Base-by-base conservation (phyloP, 768 basidiomycete genomes). In the Hypsizygus marmoreus region DNA sequence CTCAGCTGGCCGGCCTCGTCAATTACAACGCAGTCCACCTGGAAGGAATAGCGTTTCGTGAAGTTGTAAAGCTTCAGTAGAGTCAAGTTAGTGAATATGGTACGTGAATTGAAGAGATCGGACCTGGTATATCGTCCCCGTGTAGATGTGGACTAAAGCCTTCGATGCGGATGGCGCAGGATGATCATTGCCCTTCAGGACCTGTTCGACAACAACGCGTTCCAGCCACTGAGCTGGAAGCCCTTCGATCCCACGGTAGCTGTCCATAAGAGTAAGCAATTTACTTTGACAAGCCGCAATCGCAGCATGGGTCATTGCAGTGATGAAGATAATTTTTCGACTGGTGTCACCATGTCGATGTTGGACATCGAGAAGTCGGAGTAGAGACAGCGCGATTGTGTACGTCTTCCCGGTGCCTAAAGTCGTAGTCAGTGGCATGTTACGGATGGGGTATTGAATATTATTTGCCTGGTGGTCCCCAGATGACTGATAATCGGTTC, bases 1-100 rank as follows among this genome's bases (percentile, higher is more conserved):
- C 73, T 65, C 4, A 80, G 69, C 57, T 80, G 77, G 6, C 76
- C 75, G 2, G 76, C 77, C 59, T 80, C 77, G 48, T 80, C 77
- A 16, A 76, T 66, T 19, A 77, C 63, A 11, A 75, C 61, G 33
- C 65, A 68, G 53, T 78, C 75, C 4, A 73, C 73, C 28, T 65
- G 62, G 39, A 77, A 56, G 8, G 60, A 53, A 40, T 65, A 49
- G 19, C 61, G 57, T 49, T 73, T 76, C 26, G 72, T 67, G 49
- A 77, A 78, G 47, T 75, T 75, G 49, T 71, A 75, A 6, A 80
- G 57, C 74, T 79, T 49, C 13, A 42, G 20, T 8, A 29, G 37
- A 14, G 25, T 25, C n/a, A 9, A 14, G 16, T 40, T 20, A 16
- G 26, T 37, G 19, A 10, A 23, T 14, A 26, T n/a, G 26, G 22